A percentile compares a stretch with the other conserved stretches of the same genome.
These are phyloP conservation scores for Fusarium brachygibbosum DNA, from an alignment of 2,329 filamentous ascomycete genomes.

Conservation along the genomic window DNA sequence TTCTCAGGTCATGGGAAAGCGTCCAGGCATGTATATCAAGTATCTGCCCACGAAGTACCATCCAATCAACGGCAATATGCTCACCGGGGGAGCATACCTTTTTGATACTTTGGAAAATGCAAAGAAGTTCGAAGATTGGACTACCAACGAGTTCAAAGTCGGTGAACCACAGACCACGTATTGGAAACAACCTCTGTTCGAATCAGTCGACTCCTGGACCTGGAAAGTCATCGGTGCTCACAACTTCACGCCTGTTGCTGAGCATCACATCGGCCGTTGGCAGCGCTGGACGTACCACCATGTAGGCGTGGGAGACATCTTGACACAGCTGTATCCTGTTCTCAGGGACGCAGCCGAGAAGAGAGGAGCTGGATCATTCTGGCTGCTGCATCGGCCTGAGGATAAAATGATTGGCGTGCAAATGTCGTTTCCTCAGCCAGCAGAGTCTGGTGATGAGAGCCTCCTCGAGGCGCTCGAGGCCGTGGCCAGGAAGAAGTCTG, in stretches of 20 bases:
- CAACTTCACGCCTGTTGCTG: constrained; percentile 29
- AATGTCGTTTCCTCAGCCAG: constrained; percentile 25
- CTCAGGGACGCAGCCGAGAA: constrained; percentile 35
- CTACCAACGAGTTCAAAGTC: constrained; percentile 41
- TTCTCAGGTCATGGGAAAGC: constrained; percentile 36
- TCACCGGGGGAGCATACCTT: constrained; percentile 37
- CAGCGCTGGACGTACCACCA: constrained; percentile 40
- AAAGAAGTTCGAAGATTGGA: constrained; percentile 33
- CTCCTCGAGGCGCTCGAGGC: not conserved
- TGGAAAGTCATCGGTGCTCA: constrained; percentile 42
- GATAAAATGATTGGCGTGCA: constrained; percentile 36
- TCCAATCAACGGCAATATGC: constrained; percentile 33
- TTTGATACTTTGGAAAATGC: constrained; percentile 36
- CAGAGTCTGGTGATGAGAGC: constrained; percentile 11
- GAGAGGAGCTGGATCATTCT: constrained; percentile 32
- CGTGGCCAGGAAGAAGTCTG: not conserved
- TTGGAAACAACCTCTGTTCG: constrained; percentile 42
- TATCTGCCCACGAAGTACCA: constrained; percentile 35
- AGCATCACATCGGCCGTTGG: constrained; percentile 34
- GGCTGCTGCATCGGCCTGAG: constrained; percentile 32
- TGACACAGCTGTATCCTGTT: constrained; percentile 39
- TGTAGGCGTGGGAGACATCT: constrained; percentile 18
- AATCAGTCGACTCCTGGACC: constrained; percentile 20
- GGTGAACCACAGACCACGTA: constrained; percentile 40
- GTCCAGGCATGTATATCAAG: constrained; percentile 42